Base-by-base conservation (phyloP, 805 yeast species). In the Alloascoidea africana region DNA sequence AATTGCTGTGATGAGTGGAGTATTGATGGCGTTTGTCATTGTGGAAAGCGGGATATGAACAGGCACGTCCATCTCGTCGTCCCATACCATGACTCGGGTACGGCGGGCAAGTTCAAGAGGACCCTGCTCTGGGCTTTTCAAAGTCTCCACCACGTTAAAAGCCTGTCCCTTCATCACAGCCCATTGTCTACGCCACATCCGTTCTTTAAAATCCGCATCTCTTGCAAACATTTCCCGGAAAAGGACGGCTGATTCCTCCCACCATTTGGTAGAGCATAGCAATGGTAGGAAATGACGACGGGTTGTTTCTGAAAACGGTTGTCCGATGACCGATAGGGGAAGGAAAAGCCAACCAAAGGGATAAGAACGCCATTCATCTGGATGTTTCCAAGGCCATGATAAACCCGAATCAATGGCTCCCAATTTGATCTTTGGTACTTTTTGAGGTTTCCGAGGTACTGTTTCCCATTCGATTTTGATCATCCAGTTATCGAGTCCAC, bases 401-500 rank as follows among this genome's bases (percentile, higher is more conserved):
- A 79, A 58, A 0, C 86, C 86, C 13, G 82, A 76, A 47, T 79
- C 87, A 34, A 79, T 79, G 1, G 87, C 89, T 2, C 83, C 85
- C 18, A 79, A 61, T 37, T 59, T 63, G 11, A 79, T 41, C 1
- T 32, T 39, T 18, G 32, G 43, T 23, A 8, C n/a, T 23, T 8
- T n/a, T 46, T 39, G 34, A 11, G 32, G 38, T 18, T 15, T 16
- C 16, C 16, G n/a, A n/a, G 17, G 35, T 4, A 42, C 41, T 14
- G 46, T 41, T 14, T 47, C 43, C 67, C 73, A 68, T n/a, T 63
- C 66, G 14, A 75, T 46, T 39, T 63, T 63, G 15, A 79, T 66
- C 89, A 80, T 79, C 87, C 87, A 79, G 46, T 80, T 79, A 48
- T 79, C 87, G 6, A 73, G 51, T 0, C 83, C 82, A 30, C 89